Conservation (phyloP, 495 filamentous ascomycete genomes). For the Bathelium albidoporum region DNA sequence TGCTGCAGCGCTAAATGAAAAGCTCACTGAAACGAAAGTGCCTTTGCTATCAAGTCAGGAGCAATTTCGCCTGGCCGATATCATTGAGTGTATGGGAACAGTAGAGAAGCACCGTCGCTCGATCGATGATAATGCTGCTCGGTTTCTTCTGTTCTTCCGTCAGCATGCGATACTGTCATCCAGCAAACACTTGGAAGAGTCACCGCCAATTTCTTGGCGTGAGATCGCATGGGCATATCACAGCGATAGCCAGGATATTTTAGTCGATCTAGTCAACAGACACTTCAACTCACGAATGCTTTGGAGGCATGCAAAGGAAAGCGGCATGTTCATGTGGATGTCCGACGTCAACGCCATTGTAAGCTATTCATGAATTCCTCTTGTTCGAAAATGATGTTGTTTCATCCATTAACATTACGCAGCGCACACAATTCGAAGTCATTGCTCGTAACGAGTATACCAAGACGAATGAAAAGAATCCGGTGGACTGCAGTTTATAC, state of each 20-base stretch:
- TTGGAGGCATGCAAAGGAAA: slow-evolving; percentile 37
- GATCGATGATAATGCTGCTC: slow-evolving; percentile 86
- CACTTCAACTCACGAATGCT: slow-evolving; percentile 47
- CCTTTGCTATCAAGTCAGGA: slow-evolving; percentile 79
- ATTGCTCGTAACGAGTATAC: slow-evolving; percentile 92
- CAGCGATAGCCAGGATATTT: slow-evolving; percentile 82
- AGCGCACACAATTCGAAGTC: slow-evolving; percentile 74
- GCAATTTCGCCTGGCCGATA: slow-evolving; percentile 79
- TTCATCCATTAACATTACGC: slow-evolving; percentile 11
- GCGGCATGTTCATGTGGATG: slow-evolving; percentile 94
- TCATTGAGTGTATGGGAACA: slow-evolving; percentile 75
- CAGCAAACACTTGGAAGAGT: slow-evolving; percentile 33
- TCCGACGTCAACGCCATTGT: slow-evolving; percentile 65
- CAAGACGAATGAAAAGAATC: slow-evolving; percentile 76
- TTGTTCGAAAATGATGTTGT: not conserved
- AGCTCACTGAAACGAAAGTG: slow-evolving; percentile 61
- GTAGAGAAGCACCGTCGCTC: slow-evolving; percentile 84
- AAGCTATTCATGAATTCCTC: slow-evolving; percentile 27
- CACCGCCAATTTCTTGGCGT: slow-evolving; percentile 68
- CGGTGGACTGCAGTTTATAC: slow-evolving; percentile 84
- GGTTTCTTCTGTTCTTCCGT: slow-evolving; percentile 81
- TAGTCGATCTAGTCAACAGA: slow-evolving; percentile 74
- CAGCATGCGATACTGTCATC: slow-evolving; percentile 63
- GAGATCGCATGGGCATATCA: slow-evolving; percentile 94
- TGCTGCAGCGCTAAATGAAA: slow-evolving; percentile 63